These are phyloP conservation scores for Aspergillus melleus DNA, from an alignment of 2,329 filamentous ascomycete genomes.

Conservation along the genomic window DNA sequence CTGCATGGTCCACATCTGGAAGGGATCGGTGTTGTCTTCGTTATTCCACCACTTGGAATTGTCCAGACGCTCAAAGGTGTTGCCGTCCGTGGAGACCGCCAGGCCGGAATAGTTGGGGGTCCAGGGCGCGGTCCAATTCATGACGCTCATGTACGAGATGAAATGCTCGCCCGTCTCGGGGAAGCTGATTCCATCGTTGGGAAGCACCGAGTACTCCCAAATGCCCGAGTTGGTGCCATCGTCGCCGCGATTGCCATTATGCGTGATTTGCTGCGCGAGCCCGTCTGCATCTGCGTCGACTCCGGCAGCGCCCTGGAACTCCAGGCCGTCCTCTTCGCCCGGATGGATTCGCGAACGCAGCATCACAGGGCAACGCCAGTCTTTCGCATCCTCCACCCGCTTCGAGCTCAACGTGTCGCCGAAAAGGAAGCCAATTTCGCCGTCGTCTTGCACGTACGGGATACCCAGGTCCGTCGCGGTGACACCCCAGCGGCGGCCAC, in stretches of 20 bases:
- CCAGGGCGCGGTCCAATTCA: not conserved
- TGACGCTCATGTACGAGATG: not conserved
- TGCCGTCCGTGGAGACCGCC: not conserved
- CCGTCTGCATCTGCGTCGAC: not conserved
- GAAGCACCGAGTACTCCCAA: not conserved
- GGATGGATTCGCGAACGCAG: not conserved
- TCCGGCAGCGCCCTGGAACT: not conserved
- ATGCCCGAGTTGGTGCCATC: not conserved
- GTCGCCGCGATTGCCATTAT: not conserved
- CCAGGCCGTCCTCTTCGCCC: not conserved
- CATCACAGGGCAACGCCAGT: not conserved
- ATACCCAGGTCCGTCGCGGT: not conserved
- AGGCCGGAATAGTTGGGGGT: not conserved
- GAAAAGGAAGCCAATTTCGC: not conserved
- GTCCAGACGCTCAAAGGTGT: not conserved
- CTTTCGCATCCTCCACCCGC: not conserved
- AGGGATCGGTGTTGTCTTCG: not conserved
- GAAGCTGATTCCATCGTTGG: not conserved
- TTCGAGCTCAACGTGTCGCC: not conserved
- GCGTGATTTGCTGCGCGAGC: not conserved
- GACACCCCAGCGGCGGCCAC: not conserved
- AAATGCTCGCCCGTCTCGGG: not conserved
- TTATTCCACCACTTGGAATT: not conserved
- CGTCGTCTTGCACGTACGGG: not conserved
- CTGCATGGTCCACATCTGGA: slow-evolving; percentile 1